Percentiles rank a stretch among this genome's conserved stretches.
These are phyloP conservation scores for Candida ponderosae DNA, from an alignment of 805 yeast species.

Conservation along the genomic window DNA sequence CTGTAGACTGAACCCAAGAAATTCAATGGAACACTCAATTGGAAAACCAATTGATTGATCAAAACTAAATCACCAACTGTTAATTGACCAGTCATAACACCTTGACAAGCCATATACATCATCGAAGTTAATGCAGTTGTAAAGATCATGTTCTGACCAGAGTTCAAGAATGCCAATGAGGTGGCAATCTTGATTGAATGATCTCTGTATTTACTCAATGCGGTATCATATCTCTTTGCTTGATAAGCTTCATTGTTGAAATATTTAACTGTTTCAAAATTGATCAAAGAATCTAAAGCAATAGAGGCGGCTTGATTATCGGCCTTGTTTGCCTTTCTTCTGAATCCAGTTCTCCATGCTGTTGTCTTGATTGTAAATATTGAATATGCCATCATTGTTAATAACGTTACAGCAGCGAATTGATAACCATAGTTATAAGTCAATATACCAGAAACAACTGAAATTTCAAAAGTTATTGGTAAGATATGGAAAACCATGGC, in stretches of 20 bases:
- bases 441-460: conserved; percentile 86
- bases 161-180: conserved; percentile 67
- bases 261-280: conserved; percentile 90
- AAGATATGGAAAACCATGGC: conserved; percentile 98
- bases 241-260: conserved; percentile 87
- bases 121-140: conserved; percentile 87
- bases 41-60: conserved; percentile 93
- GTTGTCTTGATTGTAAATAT: conserved; percentile 86
- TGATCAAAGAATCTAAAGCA: conserved; percentile 88
- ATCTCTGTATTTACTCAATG: conserved; percentile 65
- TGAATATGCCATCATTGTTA: conserved; percentile 86
- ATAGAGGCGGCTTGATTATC: conserved; percentile 95
- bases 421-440: conserved; percentile 86
- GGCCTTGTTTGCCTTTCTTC: conserved; percentile 85
- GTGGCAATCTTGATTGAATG: conserved; percentile 74
- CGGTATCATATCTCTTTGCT: conserved; percentile 67
- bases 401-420: conserved; percentile 82
- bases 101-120: conserved; percentile 98
- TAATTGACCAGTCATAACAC: conserved; percentile 74
- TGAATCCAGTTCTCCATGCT: conserved; percentile 90
- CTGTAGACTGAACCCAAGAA: conserved; percentile 94
- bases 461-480: conserved; percentile 87
- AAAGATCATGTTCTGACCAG: conserved; percentile 75
- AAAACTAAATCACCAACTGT: conserved; percentile 94
- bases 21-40: conserved; percentile 88